phyloP scores from a whole-genome alignment of 1,139 yeast species.

The Geotrichum candidum region DNA sequence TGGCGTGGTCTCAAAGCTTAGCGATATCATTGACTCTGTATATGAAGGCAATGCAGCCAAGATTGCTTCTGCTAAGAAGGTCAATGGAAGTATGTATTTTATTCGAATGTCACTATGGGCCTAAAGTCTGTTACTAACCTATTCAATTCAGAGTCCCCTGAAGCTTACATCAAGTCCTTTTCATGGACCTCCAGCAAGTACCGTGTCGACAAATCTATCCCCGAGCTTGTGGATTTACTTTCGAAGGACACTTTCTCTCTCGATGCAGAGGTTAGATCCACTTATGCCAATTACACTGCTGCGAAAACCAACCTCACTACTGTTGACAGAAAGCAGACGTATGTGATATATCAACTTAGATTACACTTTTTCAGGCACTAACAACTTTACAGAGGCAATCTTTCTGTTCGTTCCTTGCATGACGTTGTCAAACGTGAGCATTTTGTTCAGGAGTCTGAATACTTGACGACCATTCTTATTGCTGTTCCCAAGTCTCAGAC shows the following conservation, averaged over 20 bases:
- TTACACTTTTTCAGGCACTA: conserved; percentile 10
- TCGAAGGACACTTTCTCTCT: conserved; percentile 73
- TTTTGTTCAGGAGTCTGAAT: conserved; percentile 79
- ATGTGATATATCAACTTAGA: neutral
- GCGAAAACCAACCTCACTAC: conserved; percentile 82
- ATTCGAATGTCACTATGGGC: conserved; percentile 3
- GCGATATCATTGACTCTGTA: conserved; percentile 58
- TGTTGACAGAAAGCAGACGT: conserved; percentile 80
- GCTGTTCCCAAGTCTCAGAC: conserved; percentile 74
- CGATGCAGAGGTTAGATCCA: conserved; percentile 72
- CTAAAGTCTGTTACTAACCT: conserved; percentile 8
- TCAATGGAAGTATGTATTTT: conserved; percentile 38
- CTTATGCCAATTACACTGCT: conserved; percentile 63
- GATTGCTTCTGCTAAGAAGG: conserved; percentile 43
- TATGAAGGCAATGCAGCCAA: conserved; percentile 44
- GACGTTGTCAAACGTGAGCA: conserved; percentile 81
- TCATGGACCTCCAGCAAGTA: conserved; percentile 85
- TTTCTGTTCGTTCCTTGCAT: conserved; percentile 83
- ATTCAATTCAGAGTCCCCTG: conserved; percentile 35
- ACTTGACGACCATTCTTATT: conserved; percentile 71
- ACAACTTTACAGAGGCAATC: conserved; percentile 53
- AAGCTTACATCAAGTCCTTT: conserved; percentile 64
- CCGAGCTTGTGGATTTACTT: conserved; percentile 63
- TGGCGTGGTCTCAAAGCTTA: conserved; percentile 61
- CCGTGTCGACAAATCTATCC: conserved; percentile 76